Conservation (phyloP, 2,329 filamentous ascomycete species). For the Pestalotiopsis sp. region DNA sequence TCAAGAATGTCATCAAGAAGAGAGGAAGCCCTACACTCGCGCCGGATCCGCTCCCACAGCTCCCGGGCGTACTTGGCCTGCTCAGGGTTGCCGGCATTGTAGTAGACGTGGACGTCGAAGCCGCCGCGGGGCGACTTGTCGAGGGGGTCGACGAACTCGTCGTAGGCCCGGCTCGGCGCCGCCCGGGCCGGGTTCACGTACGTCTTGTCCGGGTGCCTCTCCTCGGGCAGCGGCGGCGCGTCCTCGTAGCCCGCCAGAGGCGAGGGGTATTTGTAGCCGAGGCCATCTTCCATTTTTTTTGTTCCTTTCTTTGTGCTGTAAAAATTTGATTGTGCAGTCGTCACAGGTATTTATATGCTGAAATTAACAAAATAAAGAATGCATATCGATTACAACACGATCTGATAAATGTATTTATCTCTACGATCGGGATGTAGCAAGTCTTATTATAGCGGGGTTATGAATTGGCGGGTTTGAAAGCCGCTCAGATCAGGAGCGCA, state of each 20-base stretch:
- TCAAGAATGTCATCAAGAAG: too few relatives aligned
- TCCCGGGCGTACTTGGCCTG: conserved; percentile 70
- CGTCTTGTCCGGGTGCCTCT: conserved; percentile 73
- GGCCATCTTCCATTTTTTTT: neutral
- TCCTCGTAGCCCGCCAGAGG: conserved; percentile 61
- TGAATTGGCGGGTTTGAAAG: neutral
- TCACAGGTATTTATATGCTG: neutral
- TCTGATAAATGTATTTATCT: neutral
- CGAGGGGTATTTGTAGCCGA: conserved; percentile 44
- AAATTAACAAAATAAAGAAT: neutral
- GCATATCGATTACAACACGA: neutral
- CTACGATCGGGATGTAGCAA: neutral
- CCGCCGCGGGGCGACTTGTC: conserved; percentile 67
- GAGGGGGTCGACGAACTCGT: conserved; percentile 68
- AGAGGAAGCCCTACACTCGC: conserved; percentile 62
- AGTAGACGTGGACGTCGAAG: conserved; percentile 89
- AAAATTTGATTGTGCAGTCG: neutral
- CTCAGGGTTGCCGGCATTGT: conserved; percentile 63
- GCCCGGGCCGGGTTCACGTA: conserved; percentile 66
- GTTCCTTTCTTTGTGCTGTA: neutral
- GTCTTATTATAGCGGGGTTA: neutral
- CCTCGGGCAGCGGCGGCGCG: conserved; percentile 56
- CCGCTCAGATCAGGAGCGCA: neutral
- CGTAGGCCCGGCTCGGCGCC: conserved; percentile 68
- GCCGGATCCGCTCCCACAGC: conserved; percentile 76